These are phyloP conservation scores for Cladophialophora psammophila DNA, from an alignment of 2,329 filamentous ascomycete genomes.

Conservation along the genomic window DNA sequence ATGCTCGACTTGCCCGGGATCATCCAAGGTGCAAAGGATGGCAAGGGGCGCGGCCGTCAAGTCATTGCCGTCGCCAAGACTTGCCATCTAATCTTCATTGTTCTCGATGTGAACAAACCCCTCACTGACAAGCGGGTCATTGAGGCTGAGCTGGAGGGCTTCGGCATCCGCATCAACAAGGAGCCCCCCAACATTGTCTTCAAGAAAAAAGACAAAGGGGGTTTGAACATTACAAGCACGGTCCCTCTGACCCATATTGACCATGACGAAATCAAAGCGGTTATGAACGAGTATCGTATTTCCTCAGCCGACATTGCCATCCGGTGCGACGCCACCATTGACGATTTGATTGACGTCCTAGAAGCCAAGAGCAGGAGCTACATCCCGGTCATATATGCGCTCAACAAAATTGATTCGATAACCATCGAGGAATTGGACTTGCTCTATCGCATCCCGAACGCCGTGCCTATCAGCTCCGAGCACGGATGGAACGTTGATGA, in stretches of 20 bases:
- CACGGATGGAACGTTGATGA: slow-evolving; percentile 98
- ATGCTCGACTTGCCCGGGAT: slow-evolving; percentile 99
- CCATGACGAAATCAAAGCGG: slow-evolving; percentile 95
- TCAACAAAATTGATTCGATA: slow-evolving; percentile 99
- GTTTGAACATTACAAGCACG: slow-evolving; percentile 94
- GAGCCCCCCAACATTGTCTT: slow-evolving; percentile 97
- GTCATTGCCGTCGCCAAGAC: slow-evolving; percentile 99
- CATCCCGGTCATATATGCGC: slow-evolving; percentile 97
- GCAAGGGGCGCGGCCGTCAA: slow-evolving; percentile 94
- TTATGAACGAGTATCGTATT: slow-evolving; percentile 97
- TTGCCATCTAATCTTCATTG: slow-evolving; percentile 98
- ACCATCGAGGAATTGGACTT: slow-evolving; percentile 97
- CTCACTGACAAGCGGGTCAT: slow-evolving; percentile 96
- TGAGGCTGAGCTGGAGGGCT: slow-evolving; percentile 92
- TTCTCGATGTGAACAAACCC: slow-evolving; percentile 97
- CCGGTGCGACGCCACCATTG: slow-evolving; percentile 94
- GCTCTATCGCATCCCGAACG: slow-evolving; percentile 94
- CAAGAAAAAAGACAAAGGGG: slow-evolving; percentile 99
- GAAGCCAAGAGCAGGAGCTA: slow-evolving; percentile 95
- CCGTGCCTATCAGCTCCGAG: slow-evolving; percentile 96
- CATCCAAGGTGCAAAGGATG: slow-evolving; percentile 97
- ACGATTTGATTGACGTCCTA: slow-evolving; percentile 94
- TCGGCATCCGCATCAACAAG: slow-evolving; percentile 98
- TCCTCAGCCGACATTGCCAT: slow-evolving; percentile 97
- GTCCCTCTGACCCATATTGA: slow-evolving; percentile 91